These are phyloP conservation scores for Beauveria rudraprayagi DNA, from an alignment of 2,329 filamentous ascomycete genomes.

Conservation along the genomic window DNA sequence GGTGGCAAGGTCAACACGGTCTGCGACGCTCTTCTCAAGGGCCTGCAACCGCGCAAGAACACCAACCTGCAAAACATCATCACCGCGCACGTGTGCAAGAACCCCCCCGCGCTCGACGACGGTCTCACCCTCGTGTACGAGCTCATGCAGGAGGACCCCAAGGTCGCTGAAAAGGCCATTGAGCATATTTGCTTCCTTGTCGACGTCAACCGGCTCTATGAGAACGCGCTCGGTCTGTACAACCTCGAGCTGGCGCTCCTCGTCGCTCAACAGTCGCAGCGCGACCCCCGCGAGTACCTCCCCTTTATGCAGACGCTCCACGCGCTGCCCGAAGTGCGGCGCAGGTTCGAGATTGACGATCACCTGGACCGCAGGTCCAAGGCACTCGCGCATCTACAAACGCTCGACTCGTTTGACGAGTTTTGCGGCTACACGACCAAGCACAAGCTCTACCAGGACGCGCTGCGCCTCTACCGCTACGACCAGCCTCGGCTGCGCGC, in stretches of 20 bases:
- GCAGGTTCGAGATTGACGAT: conserved; percentile 81
- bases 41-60: conserved; percentile 53
- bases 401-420: conserved; percentile 67
- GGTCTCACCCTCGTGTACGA: conserved; percentile 72
- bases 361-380: conserved; percentile 70
- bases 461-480: conserved; percentile 78
- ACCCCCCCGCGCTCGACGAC: conserved; percentile 79
- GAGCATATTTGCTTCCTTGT: conserved; percentile 97
- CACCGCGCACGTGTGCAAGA: conserved; percentile 90
- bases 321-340: conserved; percentile 59
- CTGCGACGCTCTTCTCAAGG: conserved; percentile 73
- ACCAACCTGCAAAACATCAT: conserved; percentile 82
- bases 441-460: conserved; percentile 69
- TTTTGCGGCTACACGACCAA: conserved; percentile 69
- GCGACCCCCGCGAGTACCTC: conserved; percentile 89
- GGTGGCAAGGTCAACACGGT: conserved; percentile 71
- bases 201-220: conserved; percentile 86
- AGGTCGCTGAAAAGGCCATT: conserved; percentile 77
- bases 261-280: conserved; percentile 91
- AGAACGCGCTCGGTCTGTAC: conserved; percentile 83
- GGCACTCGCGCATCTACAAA: conserved; percentile 68
- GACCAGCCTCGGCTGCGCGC: conserved; percentile 56
- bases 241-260: conserved; percentile 82
- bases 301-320: conserved; percentile 89
- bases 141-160: conserved; percentile 58